Evolutionary conservation across 495 filamentous ascomycete genomes (phyloP).

Genomic region (Penicillium ochrochloron): DNA sequence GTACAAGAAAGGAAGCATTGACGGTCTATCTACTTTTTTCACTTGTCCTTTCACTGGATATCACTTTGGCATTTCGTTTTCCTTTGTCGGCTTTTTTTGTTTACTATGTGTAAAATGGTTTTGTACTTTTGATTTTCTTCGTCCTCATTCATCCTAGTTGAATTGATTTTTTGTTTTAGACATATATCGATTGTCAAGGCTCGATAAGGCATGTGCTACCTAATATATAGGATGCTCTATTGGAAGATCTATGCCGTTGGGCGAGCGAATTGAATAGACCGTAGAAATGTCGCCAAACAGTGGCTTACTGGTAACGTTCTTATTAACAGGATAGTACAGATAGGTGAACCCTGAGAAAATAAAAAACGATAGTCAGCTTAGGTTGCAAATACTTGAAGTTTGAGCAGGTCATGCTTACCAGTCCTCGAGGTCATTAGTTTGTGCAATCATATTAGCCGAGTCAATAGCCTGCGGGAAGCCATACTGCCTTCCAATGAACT

Average conservation of each 20-base stretch:
- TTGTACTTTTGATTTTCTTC: not conserved
- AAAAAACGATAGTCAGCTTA: not conserved
- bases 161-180: too few relatives aligned
- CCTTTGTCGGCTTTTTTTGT: conserved; percentile 2
- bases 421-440: not conserved
- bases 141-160: too few relatives aligned
- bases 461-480: conserved; percentile 10
- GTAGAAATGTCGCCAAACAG: not conserved
- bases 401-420: not conserved
- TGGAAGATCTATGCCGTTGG: too few relatives aligned
- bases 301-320: not conserved
- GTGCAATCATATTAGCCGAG: conserved; percentile 3
- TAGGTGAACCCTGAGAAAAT: not conserved
- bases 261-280: not conserved
- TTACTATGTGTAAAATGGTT: conserved; percentile 16
- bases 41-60: conserved; percentile 12
- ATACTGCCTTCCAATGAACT: not conserved
- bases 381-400: not conserved
- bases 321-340: conserved; percentile 2
- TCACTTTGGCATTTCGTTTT: conserved; percentile 19
- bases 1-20: not conserved
- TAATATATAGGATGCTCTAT: too few relatives aligned
- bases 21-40: conserved; percentile 11
- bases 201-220: too few relatives aligned
- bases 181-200: too few relatives aligned